Evolutionary conservation across 768 basidiomycete species (phyloP).

Genomic region (Lentinula edodes): DNA sequence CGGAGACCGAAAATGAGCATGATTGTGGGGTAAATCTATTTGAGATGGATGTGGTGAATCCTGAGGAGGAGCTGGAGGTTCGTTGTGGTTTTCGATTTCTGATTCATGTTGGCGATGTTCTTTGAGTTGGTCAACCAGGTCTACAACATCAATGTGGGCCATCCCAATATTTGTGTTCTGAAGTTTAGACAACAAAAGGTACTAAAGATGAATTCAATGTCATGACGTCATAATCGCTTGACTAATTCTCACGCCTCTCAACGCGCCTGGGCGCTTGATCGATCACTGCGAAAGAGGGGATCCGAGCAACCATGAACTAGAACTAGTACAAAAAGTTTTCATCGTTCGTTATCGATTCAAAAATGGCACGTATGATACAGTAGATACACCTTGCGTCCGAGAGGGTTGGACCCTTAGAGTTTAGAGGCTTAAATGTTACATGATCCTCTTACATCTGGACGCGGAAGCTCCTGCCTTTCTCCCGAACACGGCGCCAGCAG

Average conservation of each 20-base stretch:
- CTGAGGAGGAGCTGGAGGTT: not conserved
- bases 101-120: not conserved
- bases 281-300: too few species aligned
- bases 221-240: not conserved
- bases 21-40: not conserved
- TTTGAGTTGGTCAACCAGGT: slow-evolving; percentile 9
- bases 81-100: not conserved
- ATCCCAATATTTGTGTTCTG: not conserved
- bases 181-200: not conserved
- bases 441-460: not conserved
- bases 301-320: not conserved
- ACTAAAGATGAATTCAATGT: not conserved
- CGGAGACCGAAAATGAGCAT: slow-evolving; percentile 16
- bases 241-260: not conserved
- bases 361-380: not conserved
- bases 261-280: not conserved
- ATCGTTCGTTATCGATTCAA: not conserved
- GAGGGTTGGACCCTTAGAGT: too few species aligned
- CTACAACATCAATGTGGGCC: not conserved
- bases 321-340: too few species aligned
- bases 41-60: not conserved
- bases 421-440: not conserved
- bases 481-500: slow-evolving; percentile 23
- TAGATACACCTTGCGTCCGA: too few species aligned
- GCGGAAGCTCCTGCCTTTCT: slow-evolving; percentile 7